These are phyloP conservation scores for Tilletiaria anomala DNA, from an alignment of 1,284 basidiomycete genomes.

Conservation along the genomic window DNA sequence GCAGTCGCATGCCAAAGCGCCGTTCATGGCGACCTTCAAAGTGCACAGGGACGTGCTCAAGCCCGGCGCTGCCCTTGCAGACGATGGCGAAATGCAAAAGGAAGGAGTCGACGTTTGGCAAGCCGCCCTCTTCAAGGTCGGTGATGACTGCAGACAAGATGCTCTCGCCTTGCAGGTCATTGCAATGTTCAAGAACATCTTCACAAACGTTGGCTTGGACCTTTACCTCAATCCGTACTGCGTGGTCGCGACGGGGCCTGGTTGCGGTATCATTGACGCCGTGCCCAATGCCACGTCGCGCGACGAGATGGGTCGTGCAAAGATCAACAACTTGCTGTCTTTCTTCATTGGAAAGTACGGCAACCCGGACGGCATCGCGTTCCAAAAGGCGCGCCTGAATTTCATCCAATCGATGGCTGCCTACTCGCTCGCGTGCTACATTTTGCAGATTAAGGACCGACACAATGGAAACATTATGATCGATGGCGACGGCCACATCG, in stretches of 20 bases:
- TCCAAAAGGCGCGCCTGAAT: conserved; percentile 82
- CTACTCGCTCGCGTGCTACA: conserved; percentile 96
- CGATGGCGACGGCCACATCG: conserved; percentile 83
- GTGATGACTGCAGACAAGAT: conserved; percentile 99
- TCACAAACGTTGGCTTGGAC: conserved; percentile 69
- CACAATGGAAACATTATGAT: conserved; percentile 99
- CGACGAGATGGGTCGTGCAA: conserved; percentile 97
- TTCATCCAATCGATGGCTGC: conserved; percentile 99
- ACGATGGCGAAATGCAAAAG: conserved; percentile 26
- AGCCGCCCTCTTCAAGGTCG: conserved; percentile 98
- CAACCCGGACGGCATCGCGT: conserved; percentile 68
- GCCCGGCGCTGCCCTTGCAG: conserved; percentile 3
- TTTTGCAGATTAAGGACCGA: conserved; percentile 89
- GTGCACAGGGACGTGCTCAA: conserved; percentile 44
- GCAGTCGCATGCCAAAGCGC: conserved; percentile 96
- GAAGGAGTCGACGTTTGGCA: conserved; percentile 64
- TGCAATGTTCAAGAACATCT: conserved; percentile 99
- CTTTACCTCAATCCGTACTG: conserved; percentile 91
- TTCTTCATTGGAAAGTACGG: conserved; percentile 96
- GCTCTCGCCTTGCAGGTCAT: conserved; percentile 81
- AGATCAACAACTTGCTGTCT: conserved; percentile 85
- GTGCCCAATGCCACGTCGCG: conserved; percentile 95
- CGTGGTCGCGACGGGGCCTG: conserved; percentile 90
- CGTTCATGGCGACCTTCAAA: conserved; percentile 98
- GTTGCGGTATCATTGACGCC: conserved; percentile 97